phyloP scores from a whole-genome alignment of 225 moss, liverwort and hornwort species.

The Polytrichum commune region DNA sequence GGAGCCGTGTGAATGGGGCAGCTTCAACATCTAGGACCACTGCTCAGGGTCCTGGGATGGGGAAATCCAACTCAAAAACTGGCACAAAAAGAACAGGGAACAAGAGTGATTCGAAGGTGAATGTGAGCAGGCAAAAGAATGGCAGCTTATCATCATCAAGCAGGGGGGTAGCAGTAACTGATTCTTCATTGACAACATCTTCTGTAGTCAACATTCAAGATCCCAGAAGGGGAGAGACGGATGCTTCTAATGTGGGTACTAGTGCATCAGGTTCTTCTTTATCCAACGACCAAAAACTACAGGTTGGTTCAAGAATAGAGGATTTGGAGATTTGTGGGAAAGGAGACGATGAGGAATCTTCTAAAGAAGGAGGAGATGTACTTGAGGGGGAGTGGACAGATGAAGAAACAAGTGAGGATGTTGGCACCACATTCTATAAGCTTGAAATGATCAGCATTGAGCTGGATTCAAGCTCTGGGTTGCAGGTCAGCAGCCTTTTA shows the following conservation, averaged over 20 bases:
- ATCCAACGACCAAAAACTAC: slow-evolving; percentile 22
- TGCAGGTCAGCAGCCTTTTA: slow-evolving; percentile 36
- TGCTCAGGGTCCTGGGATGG: slow-evolving; percentile 21
- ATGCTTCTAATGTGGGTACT: slow-evolving; percentile 28
- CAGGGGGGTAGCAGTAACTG: slow-evolving; percentile 23
- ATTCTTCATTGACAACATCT: slow-evolving; percentile 4
- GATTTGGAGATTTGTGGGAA: slow-evolving; percentile 33
- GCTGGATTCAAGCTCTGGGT: slow-evolving; percentile 57
- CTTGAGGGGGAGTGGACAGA: slow-evolving; percentile 53
- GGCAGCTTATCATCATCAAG: slow-evolving; percentile 27
- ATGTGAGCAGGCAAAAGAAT: slow-evolving; percentile 36
- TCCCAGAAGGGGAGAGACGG: slow-evolving; percentile 23
- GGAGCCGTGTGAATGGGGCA: slow-evolving; percentile 39
- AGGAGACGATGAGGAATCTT: slow-evolving; percentile 37
- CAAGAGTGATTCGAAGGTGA: slow-evolving; percentile 30
- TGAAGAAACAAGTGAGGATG: slow-evolving; percentile 41
- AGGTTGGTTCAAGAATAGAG: slow-evolving; percentile 32
- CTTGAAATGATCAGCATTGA: slow-evolving; percentile 69
- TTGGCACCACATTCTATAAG: slow-evolving; percentile 59
- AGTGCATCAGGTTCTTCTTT: slow-evolving; percentile 22
- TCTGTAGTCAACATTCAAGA: slow-evolving; percentile 26
- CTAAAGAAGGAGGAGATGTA: slow-evolving; percentile 35
- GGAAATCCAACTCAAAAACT: slow-evolving; percentile 33
- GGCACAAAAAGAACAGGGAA: slow-evolving; percentile 29
- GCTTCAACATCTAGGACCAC: slow-evolving; percentile 34